Percentiles rank a stretch among this genome's conserved stretches.
phyloP scores from a whole-genome alignment of 2,329 filamentous ascomycete species.

The Trichoderma afroharzianum region DNA sequence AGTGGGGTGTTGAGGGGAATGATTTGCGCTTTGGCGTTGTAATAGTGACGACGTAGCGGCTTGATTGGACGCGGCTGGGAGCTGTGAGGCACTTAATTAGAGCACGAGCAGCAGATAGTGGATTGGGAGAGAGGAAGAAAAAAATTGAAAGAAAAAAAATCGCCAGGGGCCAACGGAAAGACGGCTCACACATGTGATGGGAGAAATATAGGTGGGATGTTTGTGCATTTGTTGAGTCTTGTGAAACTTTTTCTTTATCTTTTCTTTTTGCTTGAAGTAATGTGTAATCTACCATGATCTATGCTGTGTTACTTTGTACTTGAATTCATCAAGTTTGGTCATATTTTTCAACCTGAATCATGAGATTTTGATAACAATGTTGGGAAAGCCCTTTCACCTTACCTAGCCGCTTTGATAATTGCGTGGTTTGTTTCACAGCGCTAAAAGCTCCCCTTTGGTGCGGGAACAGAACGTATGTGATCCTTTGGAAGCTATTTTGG shows the following conservation, averaged over 20 bases:
- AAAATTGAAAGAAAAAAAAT: not conserved
- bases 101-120: not conserved
- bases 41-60: slow-evolving; percentile 13
- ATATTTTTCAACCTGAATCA: not conserved
- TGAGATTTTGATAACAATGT: not conserved
- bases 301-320: not conserved
- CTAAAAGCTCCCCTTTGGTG: not conserved
- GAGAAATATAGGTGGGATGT: not conserved
- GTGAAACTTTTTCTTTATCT: not conserved
- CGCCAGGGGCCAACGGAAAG: not conserved
- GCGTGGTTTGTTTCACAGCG: not conserved
- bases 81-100: not conserved
- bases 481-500: not conserved
- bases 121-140: not conserved
- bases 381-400: not conserved
- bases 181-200: not conserved
- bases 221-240: not conserved
- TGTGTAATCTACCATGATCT: not conserved
- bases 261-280: not conserved
- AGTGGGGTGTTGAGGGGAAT: slow-evolving; percentile 16
- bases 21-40: slow-evolving; percentile 15
- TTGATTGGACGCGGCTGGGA: not conserved
- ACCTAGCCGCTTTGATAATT: not conserved
- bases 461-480: not conserved
- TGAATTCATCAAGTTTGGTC: not conserved